Evolutionary conservation across 2,329 filamentous ascomycete genomes (phyloP), one percentile per base, ranked within the genome.

Genomic region (Dryadomyces sulphureus): DNA sequence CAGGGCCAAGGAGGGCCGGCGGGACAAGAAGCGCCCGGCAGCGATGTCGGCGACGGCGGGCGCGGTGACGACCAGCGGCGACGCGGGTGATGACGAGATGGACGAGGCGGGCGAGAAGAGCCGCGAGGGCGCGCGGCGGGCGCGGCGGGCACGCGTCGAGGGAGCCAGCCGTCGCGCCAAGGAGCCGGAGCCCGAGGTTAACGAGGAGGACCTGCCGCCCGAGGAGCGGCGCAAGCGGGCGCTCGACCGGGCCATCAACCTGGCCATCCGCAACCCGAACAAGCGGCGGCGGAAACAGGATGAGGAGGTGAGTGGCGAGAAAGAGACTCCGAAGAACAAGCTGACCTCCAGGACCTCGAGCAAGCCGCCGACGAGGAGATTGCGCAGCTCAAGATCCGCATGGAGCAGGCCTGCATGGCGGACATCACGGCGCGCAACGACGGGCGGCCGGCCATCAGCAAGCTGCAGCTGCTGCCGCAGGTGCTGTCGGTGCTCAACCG

Each of bases 381-480:
- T 52, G 86, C 86, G 48, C 73, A 82, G 42, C 81, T 98, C 61
- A 92, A 92, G 58, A 73, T 84, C 45, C 79, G 80, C 47, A 98
- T 98, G 89, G 88, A 92, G 54, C 74, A 79, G 53, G 92, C 92
- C 16, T 94, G 90, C 49, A 77, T 89, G 62, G 77, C 79, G 34
- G 92, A 98, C 62, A 89, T 90, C 55, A 69, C 79, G 46, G 87
- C 86, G 35, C 88, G 92, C 55, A 75, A 83, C 53, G 73, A 79
- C 43, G 81, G 83, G 53, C 73, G 86, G 57, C 87, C 90, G 1
- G 92, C 92, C 25, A 77, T 88, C 49, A 82, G 94, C 66, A 98
- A 98, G 68, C 76, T 98, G 40, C 88, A 89, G 65, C 81, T 98
- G 54, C 77, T 98, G 16, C 89, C 90, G 1, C 83, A 94, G 60